These are phyloP conservation scores for Boletus subparvulus DNA, from an alignment of 768 basidiomycete species.

Conservation along the genomic window DNA sequence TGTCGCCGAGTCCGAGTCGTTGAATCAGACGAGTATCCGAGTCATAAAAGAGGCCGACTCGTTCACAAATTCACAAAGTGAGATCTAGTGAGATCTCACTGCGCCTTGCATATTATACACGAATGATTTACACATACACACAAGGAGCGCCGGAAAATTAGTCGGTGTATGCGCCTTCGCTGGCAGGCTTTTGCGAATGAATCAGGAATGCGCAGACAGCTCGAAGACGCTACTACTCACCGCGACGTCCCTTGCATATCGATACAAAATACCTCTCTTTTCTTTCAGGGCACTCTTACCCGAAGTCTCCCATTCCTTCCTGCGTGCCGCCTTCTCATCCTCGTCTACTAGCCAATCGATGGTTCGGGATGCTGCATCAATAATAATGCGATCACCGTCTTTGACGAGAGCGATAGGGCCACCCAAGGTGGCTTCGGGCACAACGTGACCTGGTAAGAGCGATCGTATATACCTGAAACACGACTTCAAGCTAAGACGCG, in stretches of 20 bases:
- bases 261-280: constrained; percentile 69
- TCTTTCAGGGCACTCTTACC: constrained; percentile 64
- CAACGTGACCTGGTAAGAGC: constrained; percentile 50
- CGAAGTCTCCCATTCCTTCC: constrained; percentile 66
- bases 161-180: constrained; percentile 80
- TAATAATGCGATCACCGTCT: constrained; percentile 77
- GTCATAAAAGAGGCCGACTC: too few relatives aligned
- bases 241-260: constrained; percentile 85
- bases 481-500: background rate
- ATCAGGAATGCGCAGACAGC: constrained; percentile 1
- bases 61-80: background rate
- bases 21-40: background rate
- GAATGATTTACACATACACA: background rate
- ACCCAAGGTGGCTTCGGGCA: constrained; percentile 69
- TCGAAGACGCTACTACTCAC: constrained; percentile 46
- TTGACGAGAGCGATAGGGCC: constrained; percentile 86
- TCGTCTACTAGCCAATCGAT: constrained; percentile 77
- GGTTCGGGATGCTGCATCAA: constrained; percentile 62
- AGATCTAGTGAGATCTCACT: background rate
- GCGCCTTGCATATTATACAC: constrained; percentile 5
- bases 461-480: constrained; percentile 40
- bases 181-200: constrained; percentile 60
- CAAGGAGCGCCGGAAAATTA: constrained; percentile 31
- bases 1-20: constrained; percentile 3
- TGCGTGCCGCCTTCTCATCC: constrained; percentile 59